phyloP scores from a whole-genome alignment of 2,329 filamentous ascomycete species.

The Microdochium trichocladiopsis region DNA sequence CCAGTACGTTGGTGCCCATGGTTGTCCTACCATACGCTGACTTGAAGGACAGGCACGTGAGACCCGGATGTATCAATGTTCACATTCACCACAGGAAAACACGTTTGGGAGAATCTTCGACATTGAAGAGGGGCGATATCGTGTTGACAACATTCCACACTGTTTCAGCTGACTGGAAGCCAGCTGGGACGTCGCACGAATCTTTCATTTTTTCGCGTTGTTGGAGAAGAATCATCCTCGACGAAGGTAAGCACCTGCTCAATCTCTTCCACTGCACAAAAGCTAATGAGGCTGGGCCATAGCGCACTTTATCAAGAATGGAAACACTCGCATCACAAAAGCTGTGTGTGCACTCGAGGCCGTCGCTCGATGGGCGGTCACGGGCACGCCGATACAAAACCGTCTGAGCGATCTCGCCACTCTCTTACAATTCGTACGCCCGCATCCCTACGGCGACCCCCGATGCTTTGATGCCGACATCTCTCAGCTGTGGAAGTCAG shows the following conservation, averaged over 20 bases:
- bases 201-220: slow-evolving; percentile 21
- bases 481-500: slow-evolving; percentile 27
- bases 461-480: slow-evolving; percentile 30
- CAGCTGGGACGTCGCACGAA: background rate
- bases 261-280: background rate
- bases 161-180: slow-evolving; percentile 25
- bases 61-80: background rate
- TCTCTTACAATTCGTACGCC: slow-evolving; percentile 32
- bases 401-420: slow-evolving; percentile 29
- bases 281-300: background rate
- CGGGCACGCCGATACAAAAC: slow-evolving; percentile 41
- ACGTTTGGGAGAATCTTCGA: slow-evolving; percentile 5
- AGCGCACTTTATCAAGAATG: slow-evolving; percentile 33
- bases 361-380: slow-evolving; percentile 33
- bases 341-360: slow-evolving; percentile 28
- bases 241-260: slow-evolving; percentile 24
- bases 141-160: slow-evolving; percentile 35
- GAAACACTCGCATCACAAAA: slow-evolving; percentile 20
- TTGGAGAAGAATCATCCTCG: slow-evolving; percentile 32
- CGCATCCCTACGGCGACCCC: slow-evolving; percentile 29
- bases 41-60: background rate
- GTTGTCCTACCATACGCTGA: background rate
- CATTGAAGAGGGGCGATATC: slow-evolving; percentile 13
- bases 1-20: slow-evolving; percentile 1
- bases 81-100: slow-evolving; percentile 19